Evolutionary conservation across 306 rosid species (phyloP), one percentile per base, ranked within the genome.

Genomic region (Casuarina cunninghamiana): DNA sequence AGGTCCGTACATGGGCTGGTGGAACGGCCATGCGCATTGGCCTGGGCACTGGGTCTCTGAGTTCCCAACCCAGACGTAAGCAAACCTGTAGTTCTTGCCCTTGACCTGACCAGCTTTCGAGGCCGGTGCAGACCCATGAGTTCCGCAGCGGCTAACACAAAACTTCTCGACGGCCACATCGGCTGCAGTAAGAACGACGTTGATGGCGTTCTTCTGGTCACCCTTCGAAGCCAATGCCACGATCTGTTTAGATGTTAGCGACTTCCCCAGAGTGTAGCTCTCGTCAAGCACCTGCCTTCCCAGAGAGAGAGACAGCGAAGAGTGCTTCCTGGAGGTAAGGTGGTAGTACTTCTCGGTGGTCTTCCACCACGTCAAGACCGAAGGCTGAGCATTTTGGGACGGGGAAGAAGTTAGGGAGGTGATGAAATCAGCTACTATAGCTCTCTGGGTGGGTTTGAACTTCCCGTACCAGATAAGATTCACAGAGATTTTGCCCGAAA

Each of bases 381-480:
- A 87, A 0, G 98, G 98, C 11, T 82, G 76, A 58, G 4, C 67
- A 73, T 53, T 49, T 0, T 75, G 75, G 0, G 81, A 5, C 0
- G 75, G 16, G 0, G 85, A 75, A 10, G 90, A 82, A 3, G 93
- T 78, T 0, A 93, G 69, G 3, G 98, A 91, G 73, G 85, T 78
- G 6, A 93, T 3, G 71, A 93, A 93, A 81, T 91, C 98, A 7
- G 96, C 35, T 45, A 93, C 37, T 0, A 93, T 86, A 61, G 98
- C 93, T 69, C 85, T 86, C 69, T 91, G 98, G 6, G 93, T 81
- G 1, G 97, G 93, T 74, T 90, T 90, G 69, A 93, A 93, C 2
- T 87, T 75, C 1, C 98, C 98, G 60, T 93, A 93, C 98, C 98
- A 93, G 3, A 93, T 86, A 19, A 90, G 96, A 26, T 88, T 93